A percentile compares a stretch with the other conserved stretches of the same genome.
Evolutionary conservation across 768 basidiomycete genomes (phyloP).

Genomic region (Hebeloma cylindrosporum): DNA sequence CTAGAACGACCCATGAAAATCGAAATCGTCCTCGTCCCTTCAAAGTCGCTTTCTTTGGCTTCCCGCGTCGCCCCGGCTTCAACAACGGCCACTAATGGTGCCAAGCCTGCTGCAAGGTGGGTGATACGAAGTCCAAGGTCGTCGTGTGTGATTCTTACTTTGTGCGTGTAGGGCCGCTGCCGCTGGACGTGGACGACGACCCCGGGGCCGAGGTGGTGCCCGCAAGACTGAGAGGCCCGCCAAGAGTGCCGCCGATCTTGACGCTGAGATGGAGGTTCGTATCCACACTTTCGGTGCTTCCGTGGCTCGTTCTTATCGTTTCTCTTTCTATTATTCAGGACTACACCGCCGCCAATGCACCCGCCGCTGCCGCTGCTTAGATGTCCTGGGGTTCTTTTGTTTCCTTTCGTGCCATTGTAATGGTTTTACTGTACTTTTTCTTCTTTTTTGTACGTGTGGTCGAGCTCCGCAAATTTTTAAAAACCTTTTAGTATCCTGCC

Average conservation of each 20-base stretch:
- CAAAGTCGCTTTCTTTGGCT: conserved; percentile 67
- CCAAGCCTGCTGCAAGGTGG: conserved; percentile 30
- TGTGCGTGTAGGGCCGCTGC: conserved; percentile 31
- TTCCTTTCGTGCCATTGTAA: conserved; percentile 10
- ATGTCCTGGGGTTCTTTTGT: conserved; percentile 16
- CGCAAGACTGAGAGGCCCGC: conserved; percentile 61
- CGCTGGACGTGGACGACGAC: conserved; percentile 48
- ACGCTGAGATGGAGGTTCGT: conserved; percentile 96
- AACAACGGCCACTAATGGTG: conserved; percentile 36
- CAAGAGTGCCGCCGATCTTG: conserved; percentile 88
- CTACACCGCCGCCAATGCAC: conserved; percentile 61
- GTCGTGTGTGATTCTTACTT: conserved; percentile 8
- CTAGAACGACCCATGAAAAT: conserved; percentile 98
- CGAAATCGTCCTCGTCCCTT: conserved; percentile 92
- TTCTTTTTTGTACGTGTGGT: conserved; percentile 11
- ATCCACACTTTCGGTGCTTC: not conserved
- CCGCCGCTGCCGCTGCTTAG: conserved; percentile 43
- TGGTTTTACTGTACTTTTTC: conserved; percentile 16
- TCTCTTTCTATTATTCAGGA: conserved; percentile 41
- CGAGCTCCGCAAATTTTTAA: conserved; percentile 7
- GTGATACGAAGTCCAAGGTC: conserved; percentile 15
- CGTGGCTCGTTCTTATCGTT: not conserved
- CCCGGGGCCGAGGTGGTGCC: conserved; percentile 39
- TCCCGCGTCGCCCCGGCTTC: conserved; percentile 83
- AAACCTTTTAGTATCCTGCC: conserved; percentile 13